Conservation (phyloP, 257 asterid species). For the Ilex aquifolium region DNA sequence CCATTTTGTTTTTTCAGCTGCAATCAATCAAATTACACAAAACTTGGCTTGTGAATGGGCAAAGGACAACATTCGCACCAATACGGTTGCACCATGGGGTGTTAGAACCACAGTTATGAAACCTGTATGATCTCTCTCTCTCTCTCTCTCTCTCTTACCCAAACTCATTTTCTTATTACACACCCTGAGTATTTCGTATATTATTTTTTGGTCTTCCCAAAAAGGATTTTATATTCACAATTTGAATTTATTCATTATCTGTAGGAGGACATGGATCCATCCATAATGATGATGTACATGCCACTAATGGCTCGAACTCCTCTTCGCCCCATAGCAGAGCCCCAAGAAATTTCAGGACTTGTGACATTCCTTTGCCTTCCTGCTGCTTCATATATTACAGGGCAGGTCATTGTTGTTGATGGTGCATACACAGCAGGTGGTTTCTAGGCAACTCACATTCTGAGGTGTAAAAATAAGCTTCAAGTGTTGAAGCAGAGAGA, state of each 20-base stretch:
- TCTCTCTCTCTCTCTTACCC: not conserved
- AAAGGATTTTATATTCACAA: too few species aligned
- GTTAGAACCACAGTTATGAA: not conserved
- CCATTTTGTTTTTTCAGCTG: not conserved
- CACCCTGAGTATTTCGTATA: not conserved
- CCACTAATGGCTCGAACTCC: not conserved
- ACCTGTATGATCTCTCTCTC: not conserved
- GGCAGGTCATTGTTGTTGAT: not conserved
- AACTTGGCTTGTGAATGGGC: conserved; percentile 1
- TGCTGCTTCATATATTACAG: not conserved
- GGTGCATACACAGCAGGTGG: not conserved
- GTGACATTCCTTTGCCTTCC: too few species aligned
- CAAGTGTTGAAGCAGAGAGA: too few species aligned
- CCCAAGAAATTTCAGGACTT: not conserved
- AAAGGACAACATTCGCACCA: conserved; percentile 1
- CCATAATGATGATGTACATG: not conserved
- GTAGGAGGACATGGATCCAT: not conserved
- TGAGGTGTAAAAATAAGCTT: too few species aligned
- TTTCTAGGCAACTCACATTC: too few species aligned
- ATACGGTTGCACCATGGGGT: not conserved
- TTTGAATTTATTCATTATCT: too few species aligned
- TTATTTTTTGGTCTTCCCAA: too few species aligned
- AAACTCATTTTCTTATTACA: too few species aligned
- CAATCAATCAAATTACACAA: not conserved
- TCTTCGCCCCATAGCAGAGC: not conserved